phyloP scores from a whole-genome alignment of 371 early-diverging fungal genomes.

The Mucor plumbeus region DNA sequence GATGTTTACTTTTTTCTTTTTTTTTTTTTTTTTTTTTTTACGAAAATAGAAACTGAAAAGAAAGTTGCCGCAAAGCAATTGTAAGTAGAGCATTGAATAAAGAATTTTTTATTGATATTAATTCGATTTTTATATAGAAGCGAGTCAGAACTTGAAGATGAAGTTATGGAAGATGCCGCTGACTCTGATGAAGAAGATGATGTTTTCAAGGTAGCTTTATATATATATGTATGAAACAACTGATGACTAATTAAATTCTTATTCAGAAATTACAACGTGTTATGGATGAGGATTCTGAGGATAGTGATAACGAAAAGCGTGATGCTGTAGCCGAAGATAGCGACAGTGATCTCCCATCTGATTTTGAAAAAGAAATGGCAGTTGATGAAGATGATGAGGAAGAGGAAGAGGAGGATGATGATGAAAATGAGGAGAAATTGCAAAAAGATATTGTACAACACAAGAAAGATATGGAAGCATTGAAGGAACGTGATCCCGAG shows the following conservation, averaged over 20 bases:
- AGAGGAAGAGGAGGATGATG: slow-evolving; percentile 51
- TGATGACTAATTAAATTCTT: not conserved
- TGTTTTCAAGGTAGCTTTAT: slow-evolving; percentile 10
- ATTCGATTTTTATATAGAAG: not conserved
- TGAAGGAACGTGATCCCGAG: slow-evolving; percentile 87
- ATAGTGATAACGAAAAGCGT: slow-evolving; percentile 8
- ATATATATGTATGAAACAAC: not conserved
- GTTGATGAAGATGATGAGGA: slow-evolving; percentile 42
- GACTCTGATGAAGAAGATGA: slow-evolving; percentile 14
- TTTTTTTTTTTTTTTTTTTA: not conserved
- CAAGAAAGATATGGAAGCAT: slow-evolving; percentile 73
- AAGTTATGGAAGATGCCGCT: slow-evolving; percentile 16
- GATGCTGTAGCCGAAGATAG: slow-evolving; percentile 5
- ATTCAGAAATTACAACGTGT: slow-evolving; percentile 28
- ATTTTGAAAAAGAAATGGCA: slow-evolving; percentile 28
- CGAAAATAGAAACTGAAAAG: not conserved
- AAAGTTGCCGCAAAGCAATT: slow-evolving; percentile 12
- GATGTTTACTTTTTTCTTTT: not conserved
- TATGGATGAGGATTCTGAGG: slow-evolving; percentile 44
- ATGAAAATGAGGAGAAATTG: slow-evolving; percentile 45
- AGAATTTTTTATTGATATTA: not conserved
- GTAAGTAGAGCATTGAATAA: slow-evolving; percentile 3
- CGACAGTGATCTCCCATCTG: slow-evolving; percentile 25
- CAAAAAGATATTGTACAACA: slow-evolving; percentile 65
- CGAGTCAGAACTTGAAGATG: slow-evolving; percentile 12